Conservation (phyloP, 2,329 filamentous ascomycete genomes). For the Myriosclerotinia duriaeana region DNA sequence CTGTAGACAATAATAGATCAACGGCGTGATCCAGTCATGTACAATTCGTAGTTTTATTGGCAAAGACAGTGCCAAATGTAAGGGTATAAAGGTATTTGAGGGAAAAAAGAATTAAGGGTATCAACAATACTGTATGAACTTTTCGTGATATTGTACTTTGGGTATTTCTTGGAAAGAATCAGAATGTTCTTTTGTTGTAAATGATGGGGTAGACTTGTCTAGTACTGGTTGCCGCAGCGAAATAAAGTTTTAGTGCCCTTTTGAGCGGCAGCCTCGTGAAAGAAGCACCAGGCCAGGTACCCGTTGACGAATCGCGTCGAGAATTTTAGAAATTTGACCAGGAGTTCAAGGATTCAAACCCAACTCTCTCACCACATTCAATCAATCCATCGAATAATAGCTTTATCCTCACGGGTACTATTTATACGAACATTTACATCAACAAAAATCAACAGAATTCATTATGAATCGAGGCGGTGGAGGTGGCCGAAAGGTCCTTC, state of each 20-base stretch:
- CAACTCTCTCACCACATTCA: constrained; percentile 6
- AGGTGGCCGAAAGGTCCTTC: constrained; percentile 62
- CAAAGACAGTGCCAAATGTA: not conserved
- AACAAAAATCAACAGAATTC: constrained; percentile 15
- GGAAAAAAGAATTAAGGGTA: not conserved
- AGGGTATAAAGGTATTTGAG: not conserved
- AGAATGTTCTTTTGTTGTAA: constrained; percentile 20
- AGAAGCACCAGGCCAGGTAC: constrained; percentile 2
- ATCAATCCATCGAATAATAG: not conserved
- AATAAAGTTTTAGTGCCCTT: constrained; percentile 26
- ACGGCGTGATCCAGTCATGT: constrained; percentile 23
- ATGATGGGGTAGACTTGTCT: not conserved
- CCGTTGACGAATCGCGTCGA: constrained; percentile 11
- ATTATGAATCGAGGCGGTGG: constrained; percentile 42
- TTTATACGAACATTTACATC: not conserved
- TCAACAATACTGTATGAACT: not conserved
- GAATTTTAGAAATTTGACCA: constrained; percentile 14
- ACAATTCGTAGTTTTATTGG: constrained; percentile 18
- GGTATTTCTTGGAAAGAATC: constrained; percentile 17
- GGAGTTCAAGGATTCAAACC: constrained; percentile 19
- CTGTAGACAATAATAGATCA: constrained; percentile 23
- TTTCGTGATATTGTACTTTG: not conserved
- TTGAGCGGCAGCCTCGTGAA: constrained; percentile 17
- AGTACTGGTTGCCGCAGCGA: constrained; percentile 14
- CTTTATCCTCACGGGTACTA: not conserved